Evolutionary conservation across 2,329 filamentous ascomycete species (phyloP).

Genomic region (Myotisia sp.): DNA sequence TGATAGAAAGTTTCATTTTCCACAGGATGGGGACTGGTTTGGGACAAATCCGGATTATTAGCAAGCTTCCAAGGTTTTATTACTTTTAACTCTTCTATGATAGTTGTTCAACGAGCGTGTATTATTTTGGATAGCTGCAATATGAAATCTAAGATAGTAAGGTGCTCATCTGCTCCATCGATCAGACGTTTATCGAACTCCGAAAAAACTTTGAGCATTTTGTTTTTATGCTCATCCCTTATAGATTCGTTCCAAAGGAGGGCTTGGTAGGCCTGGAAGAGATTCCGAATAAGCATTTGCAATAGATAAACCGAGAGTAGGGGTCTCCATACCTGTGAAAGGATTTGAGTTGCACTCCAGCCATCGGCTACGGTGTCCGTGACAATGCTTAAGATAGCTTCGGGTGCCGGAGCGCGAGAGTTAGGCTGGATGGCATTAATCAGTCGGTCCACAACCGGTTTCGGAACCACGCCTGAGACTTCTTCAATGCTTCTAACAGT

Average conservation of each 20-base stretch:
- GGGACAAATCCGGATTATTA: too few species aligned
- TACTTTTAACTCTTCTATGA: too few species aligned
- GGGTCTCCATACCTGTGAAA: slow-evolving; percentile 50
- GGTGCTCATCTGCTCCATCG: slow-evolving; percentile 88
- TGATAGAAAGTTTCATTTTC: too few species aligned
- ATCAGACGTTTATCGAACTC: slow-evolving; percentile 88
- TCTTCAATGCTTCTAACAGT: slow-evolving; percentile 76
- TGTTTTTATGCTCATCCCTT: slow-evolving; percentile 73
- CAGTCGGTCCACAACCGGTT: slow-evolving; percentile 54
- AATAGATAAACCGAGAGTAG: neutral
- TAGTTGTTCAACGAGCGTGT: neutral
- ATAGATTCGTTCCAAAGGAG: slow-evolving; percentile 75
- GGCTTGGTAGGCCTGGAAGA: slow-evolving; percentile 56
- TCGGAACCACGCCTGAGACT: slow-evolving; percentile 88
- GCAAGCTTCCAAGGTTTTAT: too few species aligned
- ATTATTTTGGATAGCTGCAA: slow-evolving; percentile 55
- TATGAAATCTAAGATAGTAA: slow-evolving; percentile 73
- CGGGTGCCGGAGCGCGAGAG: slow-evolving; percentile 49
- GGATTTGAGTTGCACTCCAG: slow-evolving; percentile 84
- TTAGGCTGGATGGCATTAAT: slow-evolving; percentile 62
- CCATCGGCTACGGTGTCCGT: slow-evolving; percentile 90
- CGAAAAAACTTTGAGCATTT: slow-evolving; percentile 77
- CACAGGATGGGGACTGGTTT: too few species aligned
- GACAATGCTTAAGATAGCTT: slow-evolving; percentile 61
- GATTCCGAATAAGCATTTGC: slow-evolving; percentile 12